Base-by-base conservation (phyloP, 768 basidiomycete genomes). In the Leccinum variicolor region DNA sequence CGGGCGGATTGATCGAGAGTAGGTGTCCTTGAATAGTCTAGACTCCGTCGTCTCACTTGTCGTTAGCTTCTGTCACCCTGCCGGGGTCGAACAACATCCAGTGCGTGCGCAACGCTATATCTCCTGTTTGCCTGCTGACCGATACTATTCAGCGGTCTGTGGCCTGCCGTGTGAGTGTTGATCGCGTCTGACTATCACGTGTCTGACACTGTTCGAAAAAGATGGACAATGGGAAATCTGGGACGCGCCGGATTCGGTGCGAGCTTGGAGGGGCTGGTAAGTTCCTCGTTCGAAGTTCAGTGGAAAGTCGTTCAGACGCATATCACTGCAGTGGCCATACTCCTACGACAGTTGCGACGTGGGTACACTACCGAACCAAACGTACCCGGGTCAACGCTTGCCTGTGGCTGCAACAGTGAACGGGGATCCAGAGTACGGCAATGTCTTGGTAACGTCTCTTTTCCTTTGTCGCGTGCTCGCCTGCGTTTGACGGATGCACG, bases 281-380 rank as follows among this genome's bases (percentile, higher is more conserved):
- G 7, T 80, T 57, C 33, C 66, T 62, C 65, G 70, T 14, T 41
- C 39, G 19, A 23, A 53, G 15, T 62, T 52, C 8, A 59, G 19
- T 28, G 10, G 13, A 17, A n/a, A 23, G 28, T 39, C 54, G 50
- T 53, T 46, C 51, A 51, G 48, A 56, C 36, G n/a, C 50, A 52
- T 43, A 21, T 45, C 19, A 11, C 1, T 54, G 59, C 15, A 74
- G 76, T 87, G 85, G 84, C 77, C 78, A 41, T 77, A 79, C 59
- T 74, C 75, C 25, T 86, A 86, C 57, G 74, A 81, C 60, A 74
- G 79, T 0, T 92, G 90, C 67, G 90, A 94, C 59, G 77, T 90
- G 3, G 92, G 91, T 2, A 92, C 90, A 2, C 77, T 91, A 45
- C 78, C 81, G 3, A 93, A 92, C 64, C 91, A 92, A 66, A 86